These are phyloP conservation scores for Lunularia cruciata DNA, from an alignment of 225 moss, liverwort and hornwort genomes.

Conservation along the genomic window DNA sequence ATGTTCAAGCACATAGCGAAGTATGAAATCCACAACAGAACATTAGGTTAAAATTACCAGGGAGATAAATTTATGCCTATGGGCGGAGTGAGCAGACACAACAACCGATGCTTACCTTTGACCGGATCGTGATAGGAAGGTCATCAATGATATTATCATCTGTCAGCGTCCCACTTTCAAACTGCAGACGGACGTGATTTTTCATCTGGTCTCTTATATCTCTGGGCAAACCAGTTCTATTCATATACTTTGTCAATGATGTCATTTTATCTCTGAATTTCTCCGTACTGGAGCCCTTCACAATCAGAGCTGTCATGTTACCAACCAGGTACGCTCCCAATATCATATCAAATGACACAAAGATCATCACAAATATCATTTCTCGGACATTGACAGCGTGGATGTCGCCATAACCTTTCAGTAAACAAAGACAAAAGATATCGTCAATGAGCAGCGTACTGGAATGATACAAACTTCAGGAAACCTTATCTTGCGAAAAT, in stretches of 20 bases:
- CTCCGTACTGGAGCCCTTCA: constrained; percentile 49
- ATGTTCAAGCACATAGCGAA: too few species aligned
- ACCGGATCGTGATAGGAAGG: constrained; percentile 42
- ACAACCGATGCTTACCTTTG: constrained; percentile 26
- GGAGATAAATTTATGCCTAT: too few species aligned
- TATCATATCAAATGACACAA: constrained; percentile 50
- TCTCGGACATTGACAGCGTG: constrained; percentile 46
- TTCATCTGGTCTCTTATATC: constrained; percentile 42
- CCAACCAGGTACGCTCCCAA: constrained; percentile 51
- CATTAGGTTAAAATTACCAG: too few species aligned
- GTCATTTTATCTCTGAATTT: constrained; percentile 54
- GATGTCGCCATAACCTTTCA: constrained; percentile 50
- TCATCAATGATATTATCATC: constrained; percentile 28
- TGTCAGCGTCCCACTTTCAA: constrained; percentile 31
- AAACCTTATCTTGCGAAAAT: too few species aligned
- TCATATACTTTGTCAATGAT: constrained; percentile 41
- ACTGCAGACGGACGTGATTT: constrained; percentile 42
- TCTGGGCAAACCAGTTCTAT: constrained; percentile 31
- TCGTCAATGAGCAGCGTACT: too few species aligned
- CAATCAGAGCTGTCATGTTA: constrained; percentile 56
- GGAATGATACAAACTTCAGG: too few species aligned
- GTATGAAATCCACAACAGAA: too few species aligned
- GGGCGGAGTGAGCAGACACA: background rate
- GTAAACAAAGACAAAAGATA: too few species aligned
- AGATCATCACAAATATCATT: constrained; percentile 51